Base-by-base conservation (phyloP, 768 basidiomycete genomes). In the Psilocybe azurescens region DNA sequence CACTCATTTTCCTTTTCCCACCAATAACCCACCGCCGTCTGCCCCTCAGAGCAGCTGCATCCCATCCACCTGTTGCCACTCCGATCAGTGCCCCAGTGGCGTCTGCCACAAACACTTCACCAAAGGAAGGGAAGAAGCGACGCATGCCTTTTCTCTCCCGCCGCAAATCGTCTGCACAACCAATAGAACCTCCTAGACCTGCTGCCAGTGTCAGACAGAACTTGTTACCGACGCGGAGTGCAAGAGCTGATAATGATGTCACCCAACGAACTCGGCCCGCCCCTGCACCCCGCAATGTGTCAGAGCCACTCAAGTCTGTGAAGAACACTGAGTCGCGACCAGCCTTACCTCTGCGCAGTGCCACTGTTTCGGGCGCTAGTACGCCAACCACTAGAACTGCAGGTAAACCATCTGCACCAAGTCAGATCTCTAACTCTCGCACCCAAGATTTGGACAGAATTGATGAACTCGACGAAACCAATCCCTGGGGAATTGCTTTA, bases 391-490 rank as follows among this genome's bases (percentile, higher is more conserved):
- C 46, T 13, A 60, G 61, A 47, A 63, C 65, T 38, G 33, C 18
- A 10, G 30, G 47, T 18, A 62, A 11, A 49, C 59, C 68, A 44
- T 14, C 47, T 1, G 52, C 60, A 48, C 61, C 63, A 5, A 41
- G 47, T 53, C 39, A 57, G 58, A 39, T 44, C 41, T 50, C 24
- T 46, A 56, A 52, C 58, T 33, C 56, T 44, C 69, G 67, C 33
- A 16, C 51, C 10, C 72, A 65, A 53, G 79, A 79, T 58, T 79
- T 93, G 55, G 91, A 93, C 75, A 80, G 81, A 32, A 89, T 94
- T 63, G 91, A 94, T 70, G 89, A 91, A 72, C 74, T 93, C 36
- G 92, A 93, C 71, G 89, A 91, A 70, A 84, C 86, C 5, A 89
- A 87, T 72, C 90, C 91, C 1, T 79, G 87, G 60, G 91, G 91